phyloP scores from a whole-genome alignment of 2,329 filamentous ascomycete species.

The Trichoderma sp. region DNA sequence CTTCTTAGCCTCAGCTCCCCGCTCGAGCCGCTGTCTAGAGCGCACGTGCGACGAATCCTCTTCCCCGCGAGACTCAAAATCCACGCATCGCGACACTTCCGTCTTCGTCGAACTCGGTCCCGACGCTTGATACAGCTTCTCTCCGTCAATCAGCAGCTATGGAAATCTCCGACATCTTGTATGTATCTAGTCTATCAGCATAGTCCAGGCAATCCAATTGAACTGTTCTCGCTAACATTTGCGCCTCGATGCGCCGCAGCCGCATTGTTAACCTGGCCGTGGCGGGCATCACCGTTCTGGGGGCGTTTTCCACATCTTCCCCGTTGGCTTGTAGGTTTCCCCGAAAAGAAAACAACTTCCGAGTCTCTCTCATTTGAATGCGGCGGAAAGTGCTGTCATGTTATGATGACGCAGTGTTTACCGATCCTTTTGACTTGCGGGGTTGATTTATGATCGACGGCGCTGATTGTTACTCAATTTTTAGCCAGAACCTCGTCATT shows the following conservation, averaged over 20 bases:
- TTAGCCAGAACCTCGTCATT: conserved; percentile 62
- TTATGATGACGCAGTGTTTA: neutral
- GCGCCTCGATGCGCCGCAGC: conserved; percentile 49
- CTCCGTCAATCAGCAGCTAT: neutral
- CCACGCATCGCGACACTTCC: conserved; percentile 3
- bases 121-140: neutral
- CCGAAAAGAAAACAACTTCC: neutral
- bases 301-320: conserved; percentile 76
- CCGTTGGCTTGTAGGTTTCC: conserved; percentile 57
- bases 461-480: neutral
- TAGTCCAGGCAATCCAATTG: neutral
- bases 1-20: neutral
- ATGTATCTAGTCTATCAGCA: neutral
- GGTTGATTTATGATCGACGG: neutral
- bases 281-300: conserved; percentile 83
- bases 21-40: neutral
- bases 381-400: neutral
- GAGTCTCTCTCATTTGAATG: neutral
- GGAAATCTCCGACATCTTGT: conserved; percentile 22
- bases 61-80: conserved; percentile 4
- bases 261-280: conserved; percentile 92
- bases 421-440: neutral
- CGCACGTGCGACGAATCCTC: neutral
- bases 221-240: conserved; percentile 1
- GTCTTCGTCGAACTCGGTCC: neutral